Evolutionary conservation across 176 grass and related monocot species (phyloP).

Genomic region (Lolium perenne): DNA sequence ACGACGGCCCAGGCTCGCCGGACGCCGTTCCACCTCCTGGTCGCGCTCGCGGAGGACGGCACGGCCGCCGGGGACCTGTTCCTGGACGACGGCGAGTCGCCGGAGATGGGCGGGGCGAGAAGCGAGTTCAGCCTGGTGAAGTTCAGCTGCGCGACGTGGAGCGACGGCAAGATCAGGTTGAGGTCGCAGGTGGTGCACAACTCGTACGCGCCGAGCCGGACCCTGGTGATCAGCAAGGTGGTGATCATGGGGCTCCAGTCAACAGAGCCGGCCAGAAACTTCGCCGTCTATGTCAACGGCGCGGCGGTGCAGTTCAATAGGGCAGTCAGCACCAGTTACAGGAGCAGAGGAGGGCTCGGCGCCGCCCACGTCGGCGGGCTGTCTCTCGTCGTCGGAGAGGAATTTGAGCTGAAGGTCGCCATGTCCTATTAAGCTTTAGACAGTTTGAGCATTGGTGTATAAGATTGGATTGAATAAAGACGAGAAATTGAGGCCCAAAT

Average conservation of each 20-base stretch:
- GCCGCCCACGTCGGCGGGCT: slow-evolving; percentile 50
- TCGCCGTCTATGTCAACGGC: slow-evolving; percentile 41
- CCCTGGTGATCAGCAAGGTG: slow-evolving; percentile 55
- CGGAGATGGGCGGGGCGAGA: slow-evolving; percentile 58
- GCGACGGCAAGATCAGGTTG: slow-evolving; percentile 23
- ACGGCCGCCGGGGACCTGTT: slow-evolving; percentile 60
- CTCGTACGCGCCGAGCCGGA: slow-evolving; percentile 43
- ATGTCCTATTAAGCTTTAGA: slow-evolving; percentile 21
- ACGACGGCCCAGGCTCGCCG: slow-evolving; percentile 50
- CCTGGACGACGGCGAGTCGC: slow-evolving; percentile 68
- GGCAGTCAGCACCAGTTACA: not conserved
- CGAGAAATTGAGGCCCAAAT: not conserved
- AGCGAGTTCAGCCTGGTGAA: slow-evolving; percentile 56
- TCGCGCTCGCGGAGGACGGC: slow-evolving; percentile 51
- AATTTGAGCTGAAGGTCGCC: slow-evolving; percentile 66
- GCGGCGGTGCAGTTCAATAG: slow-evolving; percentile 31
- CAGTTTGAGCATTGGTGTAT: not conserved
- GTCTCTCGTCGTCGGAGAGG: slow-evolving; percentile 51
- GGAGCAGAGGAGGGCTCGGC: slow-evolving; percentile 27
- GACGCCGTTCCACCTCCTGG: slow-evolving; percentile 60
- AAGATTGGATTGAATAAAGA: slow-evolving; percentile 13
- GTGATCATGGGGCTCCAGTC: slow-evolving; percentile 56
- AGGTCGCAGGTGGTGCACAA: slow-evolving; percentile 67
- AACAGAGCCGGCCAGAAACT: not conserved
- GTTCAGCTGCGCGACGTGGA: slow-evolving; percentile 39